Evolutionary conservation across 306 rosid genomes (phyloP).

Genomic region (Fagus crenata): DNA sequence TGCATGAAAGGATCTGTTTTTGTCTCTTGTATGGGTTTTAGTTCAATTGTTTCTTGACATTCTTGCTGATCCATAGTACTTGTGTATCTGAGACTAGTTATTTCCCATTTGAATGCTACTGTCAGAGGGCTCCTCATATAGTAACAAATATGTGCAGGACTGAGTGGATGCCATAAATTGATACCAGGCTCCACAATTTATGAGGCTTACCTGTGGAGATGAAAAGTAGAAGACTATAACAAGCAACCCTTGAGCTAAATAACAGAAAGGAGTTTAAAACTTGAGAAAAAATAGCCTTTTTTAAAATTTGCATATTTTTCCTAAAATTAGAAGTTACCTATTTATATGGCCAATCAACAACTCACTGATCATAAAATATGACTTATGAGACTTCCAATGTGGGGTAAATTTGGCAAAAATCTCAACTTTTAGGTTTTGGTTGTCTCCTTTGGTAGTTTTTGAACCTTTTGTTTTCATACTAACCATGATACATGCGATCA

Average conservation of each 20-base stretch:
- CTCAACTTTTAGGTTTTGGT: neutral
- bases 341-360: neutral
- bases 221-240: neutral
- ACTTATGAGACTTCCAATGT: neutral
- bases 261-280: neutral
- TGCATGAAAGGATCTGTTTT: slow-evolving; percentile 2
- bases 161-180: neutral
- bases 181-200: neutral
- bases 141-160: neutral
- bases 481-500: neutral
- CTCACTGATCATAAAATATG: neutral
- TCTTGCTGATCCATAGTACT: neutral
- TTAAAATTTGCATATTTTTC: neutral
- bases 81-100: slow-evolving; percentile 3
- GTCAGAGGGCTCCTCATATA: neutral
- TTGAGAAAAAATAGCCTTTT: neutral
- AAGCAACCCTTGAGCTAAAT: neutral
- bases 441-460: neutral
- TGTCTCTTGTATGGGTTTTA: neutral
- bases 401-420: neutral
- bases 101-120: neutral
- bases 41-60: neutral
- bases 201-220: neutral
- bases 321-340: neutral
- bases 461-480: neutral